Evolutionary conservation across 345 rosid species (phyloP).

Genomic region (Durio zibethinus): DNA sequence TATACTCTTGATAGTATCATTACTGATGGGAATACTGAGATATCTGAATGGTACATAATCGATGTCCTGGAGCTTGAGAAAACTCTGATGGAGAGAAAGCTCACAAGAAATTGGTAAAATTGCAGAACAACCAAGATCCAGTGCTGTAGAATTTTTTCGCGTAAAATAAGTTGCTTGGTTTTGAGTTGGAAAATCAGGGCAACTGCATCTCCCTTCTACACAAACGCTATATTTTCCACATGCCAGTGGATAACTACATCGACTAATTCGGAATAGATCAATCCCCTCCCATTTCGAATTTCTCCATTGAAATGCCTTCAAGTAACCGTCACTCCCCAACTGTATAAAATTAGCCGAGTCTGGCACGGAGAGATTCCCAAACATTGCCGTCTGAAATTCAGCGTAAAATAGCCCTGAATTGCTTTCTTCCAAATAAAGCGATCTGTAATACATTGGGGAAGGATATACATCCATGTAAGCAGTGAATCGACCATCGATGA

Average conservation of each 20-base stretch:
- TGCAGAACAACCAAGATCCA: too few species aligned
- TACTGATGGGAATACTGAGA: too few species aligned
- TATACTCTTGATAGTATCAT: too few species aligned
- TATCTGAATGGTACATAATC: too few species aligned
- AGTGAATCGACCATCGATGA: conserved; percentile 1
- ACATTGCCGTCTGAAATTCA: conserved; percentile 9
- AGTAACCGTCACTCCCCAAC: conserved; percentile 29
- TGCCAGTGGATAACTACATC: conserved; percentile 28
- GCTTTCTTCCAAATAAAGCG: fast-evolving
- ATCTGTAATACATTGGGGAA: background rate
- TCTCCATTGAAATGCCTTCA: conserved; percentile 21
- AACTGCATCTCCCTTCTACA: conserved; percentile 18
- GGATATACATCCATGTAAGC: conserved; percentile 20
- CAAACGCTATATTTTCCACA: conserved; percentile 40
- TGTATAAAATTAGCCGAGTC: conserved; percentile 10
- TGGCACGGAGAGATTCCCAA: conserved; percentile 7
- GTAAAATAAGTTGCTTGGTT: too few species aligned
- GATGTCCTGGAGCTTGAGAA: too few species aligned
- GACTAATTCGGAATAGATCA: conserved; percentile 16
- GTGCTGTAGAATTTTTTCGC: too few species aligned
- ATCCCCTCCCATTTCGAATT: background rate
- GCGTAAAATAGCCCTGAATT: background rate
- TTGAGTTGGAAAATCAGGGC: background rate
- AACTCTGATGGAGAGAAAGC: too few species aligned
- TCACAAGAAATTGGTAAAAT: too few species aligned